Evolutionary conservation across 2,329 filamentous ascomycete species (phyloP).

Genomic region (Phyllosticta citrichinensis): DNA sequence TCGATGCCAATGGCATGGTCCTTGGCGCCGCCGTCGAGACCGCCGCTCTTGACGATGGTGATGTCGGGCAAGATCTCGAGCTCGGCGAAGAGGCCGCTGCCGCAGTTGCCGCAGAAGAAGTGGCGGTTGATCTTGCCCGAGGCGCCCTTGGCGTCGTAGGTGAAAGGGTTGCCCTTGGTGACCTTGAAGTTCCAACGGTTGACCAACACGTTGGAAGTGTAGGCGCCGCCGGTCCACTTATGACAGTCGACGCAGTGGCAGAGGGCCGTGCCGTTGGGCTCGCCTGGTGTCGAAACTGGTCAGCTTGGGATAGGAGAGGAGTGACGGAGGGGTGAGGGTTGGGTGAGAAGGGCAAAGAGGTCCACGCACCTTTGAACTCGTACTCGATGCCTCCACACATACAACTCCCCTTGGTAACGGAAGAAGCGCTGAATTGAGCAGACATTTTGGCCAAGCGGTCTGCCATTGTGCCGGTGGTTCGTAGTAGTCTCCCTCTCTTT

Average conservation of each 20-base stretch:
- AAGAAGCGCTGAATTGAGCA: slow-evolving; percentile 3
- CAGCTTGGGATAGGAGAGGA: background rate
- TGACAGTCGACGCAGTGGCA: slow-evolving; percentile 48
- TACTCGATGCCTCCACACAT: slow-evolving; percentile 21
- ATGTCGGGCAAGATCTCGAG: slow-evolving; percentile 44
- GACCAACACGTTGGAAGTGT: slow-evolving; percentile 45
- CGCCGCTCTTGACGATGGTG: slow-evolving; percentile 42
- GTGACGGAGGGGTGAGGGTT: background rate
- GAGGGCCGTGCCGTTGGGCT: slow-evolving; percentile 35
- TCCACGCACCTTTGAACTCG: slow-evolving; percentile 18
- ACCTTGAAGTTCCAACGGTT: slow-evolving; percentile 38
- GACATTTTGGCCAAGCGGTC: background rate
- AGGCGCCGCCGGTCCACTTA: slow-evolving; percentile 46
- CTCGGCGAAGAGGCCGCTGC: slow-evolving; percentile 23
- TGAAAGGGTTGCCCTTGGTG: slow-evolving; percentile 40
- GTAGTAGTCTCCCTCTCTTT: background rate
- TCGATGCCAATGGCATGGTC: slow-evolving; percentile 39
- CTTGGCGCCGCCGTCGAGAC: slow-evolving; percentile 39
- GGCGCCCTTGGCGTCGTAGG: slow-evolving; percentile 38
- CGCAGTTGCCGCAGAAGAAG: slow-evolving; percentile 46
- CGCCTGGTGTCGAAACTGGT: slow-evolving; percentile 22
- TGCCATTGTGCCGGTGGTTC: background rate
- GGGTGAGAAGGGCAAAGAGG: too few species aligned
- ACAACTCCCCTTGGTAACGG: slow-evolving; percentile 20
- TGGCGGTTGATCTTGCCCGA: slow-evolving; percentile 48